Percentiles rank a stretch among this genome's conserved stretches.
Conservation (phyloP, 2,329 filamentous ascomycete genomes). For the Harringtonia lauricola region DNA sequence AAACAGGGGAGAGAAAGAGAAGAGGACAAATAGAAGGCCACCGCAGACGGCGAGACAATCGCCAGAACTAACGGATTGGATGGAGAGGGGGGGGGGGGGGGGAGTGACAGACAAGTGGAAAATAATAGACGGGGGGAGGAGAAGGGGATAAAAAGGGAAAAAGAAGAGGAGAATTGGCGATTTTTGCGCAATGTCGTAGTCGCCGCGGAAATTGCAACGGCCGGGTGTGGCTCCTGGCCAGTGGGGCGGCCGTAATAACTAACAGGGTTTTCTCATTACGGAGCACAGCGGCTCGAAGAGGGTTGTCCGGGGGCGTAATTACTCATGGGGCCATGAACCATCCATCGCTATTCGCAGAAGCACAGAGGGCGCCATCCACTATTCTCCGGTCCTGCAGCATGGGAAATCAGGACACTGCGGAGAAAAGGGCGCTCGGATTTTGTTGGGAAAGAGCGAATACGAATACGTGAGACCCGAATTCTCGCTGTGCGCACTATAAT, state of each 20-base stretch:
- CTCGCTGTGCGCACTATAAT: too few species aligned
- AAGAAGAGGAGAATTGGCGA: neutral
- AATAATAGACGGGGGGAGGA: neutral
- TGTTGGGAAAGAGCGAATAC: too few species aligned
- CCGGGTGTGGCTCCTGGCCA: too few species aligned
- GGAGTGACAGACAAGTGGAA: neutral
- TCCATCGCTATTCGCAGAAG: too few species aligned
- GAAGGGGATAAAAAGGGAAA: neutral
- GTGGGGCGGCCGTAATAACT: neutral
- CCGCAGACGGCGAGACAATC: neutral
- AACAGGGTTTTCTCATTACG: neutral
- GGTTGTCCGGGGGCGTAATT: too few species aligned
- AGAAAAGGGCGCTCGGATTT: too few species aligned
- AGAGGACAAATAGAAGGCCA: neutral
- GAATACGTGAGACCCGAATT: too few species aligned
- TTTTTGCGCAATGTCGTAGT: neutral
- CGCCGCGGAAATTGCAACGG: slow-evolving; percentile 2
- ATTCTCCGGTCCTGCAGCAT: too few species aligned
- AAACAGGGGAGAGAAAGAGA: neutral
- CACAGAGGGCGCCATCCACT: too few species aligned
- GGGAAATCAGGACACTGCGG: too few species aligned
- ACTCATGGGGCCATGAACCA: too few species aligned
- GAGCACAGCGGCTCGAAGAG: too few species aligned
- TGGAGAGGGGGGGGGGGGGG: neutral
- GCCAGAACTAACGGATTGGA: neutral